Base-by-base conservation (phyloP, 1,284 basidiomycete species). In the Trichosporon sp. region DNA sequence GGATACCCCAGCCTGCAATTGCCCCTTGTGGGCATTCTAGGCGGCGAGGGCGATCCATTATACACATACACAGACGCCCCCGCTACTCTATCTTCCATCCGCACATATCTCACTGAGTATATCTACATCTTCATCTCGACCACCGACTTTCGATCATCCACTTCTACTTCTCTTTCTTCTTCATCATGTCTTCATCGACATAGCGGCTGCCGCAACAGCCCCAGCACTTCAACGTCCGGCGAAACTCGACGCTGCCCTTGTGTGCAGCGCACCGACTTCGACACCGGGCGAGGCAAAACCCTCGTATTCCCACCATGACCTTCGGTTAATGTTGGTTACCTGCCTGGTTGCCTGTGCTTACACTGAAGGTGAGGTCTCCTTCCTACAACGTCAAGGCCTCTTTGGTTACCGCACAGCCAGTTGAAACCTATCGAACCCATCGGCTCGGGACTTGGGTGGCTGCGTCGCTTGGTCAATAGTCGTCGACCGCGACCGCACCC, bases 351-450 rank as follows among this genome's bases (percentile, higher is more conserved):
- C 49, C 49, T 52, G 49, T 52, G 49, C 49, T 52, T 52, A 52
- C 49, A 4, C 49, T 23, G 4, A 57, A 57, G 56, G 56, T 57
- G 56, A 57, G 56, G 56, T 57, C 33, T 36, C 31, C 29, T 27
- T 57, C 13, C 49, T 29, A 16, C 23, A 52, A 29, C 49, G 25
- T 52, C 37, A 44, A 44, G 49, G 49, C 49, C 49, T 52, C 49
- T 52, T 52, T 29, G 49, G 49, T 52, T 52, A 52, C 49, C 49
- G 49, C 49, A 52, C 49, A 52, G 49, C 49, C 49, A 52, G 49
- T 52, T 52, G 49, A 52, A 52, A 52, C 29, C 23, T 16, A 27
- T 52, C 49, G 49, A 52, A 52, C 49, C 49, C 49, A 29, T n/a
- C 49, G 49, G 16, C 25, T 52, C 49, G n/a, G n/a, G 27, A 44